Conservation (phyloP, 768 basidiomycete species). For the Suillus occidentalis region DNA sequence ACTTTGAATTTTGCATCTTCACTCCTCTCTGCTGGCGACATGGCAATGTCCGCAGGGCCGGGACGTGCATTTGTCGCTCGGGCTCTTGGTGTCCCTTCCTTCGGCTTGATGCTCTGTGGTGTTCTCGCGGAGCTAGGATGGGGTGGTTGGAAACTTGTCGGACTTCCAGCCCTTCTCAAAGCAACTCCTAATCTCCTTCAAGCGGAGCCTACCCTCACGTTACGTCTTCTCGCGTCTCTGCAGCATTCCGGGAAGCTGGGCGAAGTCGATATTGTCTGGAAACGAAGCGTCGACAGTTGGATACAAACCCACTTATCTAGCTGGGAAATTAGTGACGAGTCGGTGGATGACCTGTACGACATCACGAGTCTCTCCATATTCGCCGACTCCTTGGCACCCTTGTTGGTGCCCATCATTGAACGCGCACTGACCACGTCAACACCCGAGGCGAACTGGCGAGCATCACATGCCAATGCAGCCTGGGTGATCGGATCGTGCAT, state of each 20-base stretch:
- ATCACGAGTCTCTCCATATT: slow-evolving; percentile 54
- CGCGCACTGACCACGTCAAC: slow-evolving; percentile 33
- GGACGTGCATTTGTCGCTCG: slow-evolving; percentile 49
- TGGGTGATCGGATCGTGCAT: slow-evolving; percentile 67
- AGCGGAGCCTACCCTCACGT: slow-evolving; percentile 38
- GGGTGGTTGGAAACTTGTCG: slow-evolving; percentile 77
- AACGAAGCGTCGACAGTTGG: slow-evolving; percentile 52
- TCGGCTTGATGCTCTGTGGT: slow-evolving; percentile 58
- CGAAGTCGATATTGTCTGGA: slow-evolving; percentile 60
- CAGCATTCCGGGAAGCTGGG: slow-evolving; percentile 47
- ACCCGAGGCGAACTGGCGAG: slow-evolving; percentile 32
- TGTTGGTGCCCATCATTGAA: slow-evolving; percentile 48
- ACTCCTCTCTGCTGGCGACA: slow-evolving; percentile 43
- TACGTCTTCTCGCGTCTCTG: slow-evolving; percentile 54
- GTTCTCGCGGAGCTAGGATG: slow-evolving; percentile 64
- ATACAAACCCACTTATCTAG: slow-evolving; percentile 40
- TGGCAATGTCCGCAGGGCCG: slow-evolving; percentile 32
- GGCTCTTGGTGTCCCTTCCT: slow-evolving; percentile 30
- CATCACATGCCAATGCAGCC: slow-evolving; percentile 41
- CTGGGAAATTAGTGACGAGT: slow-evolving; percentile 41
- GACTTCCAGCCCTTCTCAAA: slow-evolving; percentile 57
- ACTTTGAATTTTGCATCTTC: slow-evolving; percentile 36
- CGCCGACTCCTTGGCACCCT: slow-evolving; percentile 44
- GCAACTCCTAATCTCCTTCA: slow-evolving; percentile 48
- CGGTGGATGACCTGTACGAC: slow-evolving; percentile 53